Evolutionary conservation across 345 rosid species (phyloP), one percentile per base, ranked within the genome.

Genomic region (Salix brachista): DNA sequence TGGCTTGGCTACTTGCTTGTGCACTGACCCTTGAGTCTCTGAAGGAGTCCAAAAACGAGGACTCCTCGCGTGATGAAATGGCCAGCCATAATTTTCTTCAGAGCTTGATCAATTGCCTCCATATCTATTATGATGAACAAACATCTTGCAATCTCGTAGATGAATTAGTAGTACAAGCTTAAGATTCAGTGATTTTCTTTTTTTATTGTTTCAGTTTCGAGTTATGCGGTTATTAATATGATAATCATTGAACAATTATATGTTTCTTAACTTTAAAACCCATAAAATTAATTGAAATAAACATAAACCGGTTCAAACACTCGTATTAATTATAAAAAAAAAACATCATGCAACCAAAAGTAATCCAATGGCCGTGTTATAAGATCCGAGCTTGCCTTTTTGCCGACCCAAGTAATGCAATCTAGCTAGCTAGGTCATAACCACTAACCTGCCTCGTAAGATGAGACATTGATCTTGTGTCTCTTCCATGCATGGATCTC

Each of bases 21-120:
- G 1, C 25, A 9, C 62, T 61, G 84, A 80, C 90, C 86, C 86
- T 84, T 83, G 84, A 80, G 79, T 77, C 71, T 72, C 26, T 69
- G 82, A 86, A 82, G 75, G 81, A 69, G 4, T 28, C 30, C 41
- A 52, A 36, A 28, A 23, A 56, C 60, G 83, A 76, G 5, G 28
- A 23, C 92, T 83, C 77, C 86, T 89, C 86, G 69, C 79, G 81
- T 66, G 70, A 80, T 80, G 82, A 76, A 89, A 88, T 82, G 75
- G 88, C 87, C 88, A 85, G 46, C 65, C 46, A 5, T 68, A 75
- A 77, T 65, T 79, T 76, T 73, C 85, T 6, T 72, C 19, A 18
- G 9, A 52, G 3, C 23, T 52, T 11, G 6, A 58, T 4, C 62
- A 58, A 10, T 23, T 23, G 28, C 28, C 14, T n/a, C 28, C 62